Conservation (phyloP, 2,329 filamentous ascomycete species). For the Colletotrichum abscissum region DNA sequence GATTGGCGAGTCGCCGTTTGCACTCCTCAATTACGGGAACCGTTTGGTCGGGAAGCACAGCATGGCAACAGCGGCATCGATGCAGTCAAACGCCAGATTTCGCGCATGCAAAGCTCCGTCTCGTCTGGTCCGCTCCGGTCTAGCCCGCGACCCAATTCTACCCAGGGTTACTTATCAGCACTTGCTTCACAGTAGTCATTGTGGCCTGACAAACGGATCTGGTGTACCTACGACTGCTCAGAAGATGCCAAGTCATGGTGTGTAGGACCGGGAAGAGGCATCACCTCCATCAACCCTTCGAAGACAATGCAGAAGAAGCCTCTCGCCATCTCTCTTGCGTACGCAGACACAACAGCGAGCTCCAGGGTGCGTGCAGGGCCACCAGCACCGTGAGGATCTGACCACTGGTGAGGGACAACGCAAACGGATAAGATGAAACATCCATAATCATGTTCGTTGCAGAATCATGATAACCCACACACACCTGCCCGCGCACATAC, state of each 20-base stretch:
- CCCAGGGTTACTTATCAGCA: not conserved
- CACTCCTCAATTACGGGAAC: constrained; percentile 33
- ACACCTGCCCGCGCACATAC: constrained; percentile 15
- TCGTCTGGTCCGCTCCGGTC: constrained; percentile 16
- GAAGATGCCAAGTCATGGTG: not conserved
- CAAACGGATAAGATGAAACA: constrained; percentile 36
- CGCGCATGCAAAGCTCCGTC: constrained; percentile 36
- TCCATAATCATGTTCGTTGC: constrained; percentile 34
- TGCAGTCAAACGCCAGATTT: constrained; percentile 42
- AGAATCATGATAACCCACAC: constrained; percentile 34
- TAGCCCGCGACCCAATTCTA: constrained; percentile 14
- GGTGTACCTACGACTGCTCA: not conserved
- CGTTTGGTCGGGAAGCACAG: constrained; percentile 37
- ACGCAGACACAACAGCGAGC: constrained; percentile 2
- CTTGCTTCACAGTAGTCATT: constrained; percentile 10
- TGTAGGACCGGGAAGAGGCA: constrained; percentile 10
- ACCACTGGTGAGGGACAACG: constrained; percentile 14
- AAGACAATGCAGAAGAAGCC: not conserved
- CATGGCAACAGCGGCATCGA: constrained; percentile 38
- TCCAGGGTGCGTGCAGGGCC: constrained; percentile 12
- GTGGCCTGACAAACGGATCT: constrained; percentile 31
- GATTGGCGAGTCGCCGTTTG: constrained; percentile 38
- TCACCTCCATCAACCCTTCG: not conserved
- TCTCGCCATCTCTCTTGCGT: constrained; percentile 12
- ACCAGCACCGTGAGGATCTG: constrained; percentile 9